phyloP scores from a whole-genome alignment of 305 asterid species.

The Fraxinus baroniana region DNA sequence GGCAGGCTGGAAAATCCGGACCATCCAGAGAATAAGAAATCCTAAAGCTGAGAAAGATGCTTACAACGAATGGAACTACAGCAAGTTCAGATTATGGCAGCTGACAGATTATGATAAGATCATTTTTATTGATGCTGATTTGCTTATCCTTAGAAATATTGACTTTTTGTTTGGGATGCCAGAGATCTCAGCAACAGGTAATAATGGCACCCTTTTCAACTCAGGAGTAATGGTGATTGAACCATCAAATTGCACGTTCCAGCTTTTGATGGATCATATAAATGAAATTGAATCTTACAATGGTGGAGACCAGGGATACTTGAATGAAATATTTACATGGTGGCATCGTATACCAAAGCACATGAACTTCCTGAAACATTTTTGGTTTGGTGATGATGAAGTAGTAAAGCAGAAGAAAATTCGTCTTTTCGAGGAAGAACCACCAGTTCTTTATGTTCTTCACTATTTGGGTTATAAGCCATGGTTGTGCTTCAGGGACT shows the following conservation, averaged over 20 bases:
- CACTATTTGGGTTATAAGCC: constrained; percentile 73
- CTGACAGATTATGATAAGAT: constrained; percentile 65
- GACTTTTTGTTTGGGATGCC: constrained; percentile 67
- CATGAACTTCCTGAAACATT: constrained; percentile 50
- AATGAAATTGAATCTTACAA: constrained; percentile 64
- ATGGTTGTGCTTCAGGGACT: constrained; percentile 69
- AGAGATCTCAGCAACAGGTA: constrained; percentile 70
- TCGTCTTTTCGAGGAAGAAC: constrained; percentile 48
- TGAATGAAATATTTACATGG: constrained; percentile 65
- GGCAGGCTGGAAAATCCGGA: constrained; percentile 69
- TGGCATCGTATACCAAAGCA: constrained; percentile 64
- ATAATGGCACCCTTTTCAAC: constrained; percentile 59
- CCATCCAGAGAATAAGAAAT: constrained; percentile 54
- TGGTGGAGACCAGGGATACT: constrained; percentile 74
- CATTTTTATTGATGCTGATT: constrained; percentile 65
- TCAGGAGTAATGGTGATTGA: constrained; percentile 71
- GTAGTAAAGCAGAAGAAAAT: constrained; percentile 35
- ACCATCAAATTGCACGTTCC: constrained; percentile 63
- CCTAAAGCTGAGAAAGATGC: constrained; percentile 81
- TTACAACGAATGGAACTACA: constrained; percentile 76
- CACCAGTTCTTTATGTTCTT: constrained; percentile 59
- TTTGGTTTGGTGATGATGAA: constrained; percentile 59
- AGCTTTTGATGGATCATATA: constrained; percentile 56
- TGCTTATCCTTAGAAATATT: constrained; percentile 63
- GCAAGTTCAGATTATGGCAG: constrained; percentile 83